phyloP scores from a whole-genome alignment of 179 eudicot species.

The Silene noctiflora region DNA sequence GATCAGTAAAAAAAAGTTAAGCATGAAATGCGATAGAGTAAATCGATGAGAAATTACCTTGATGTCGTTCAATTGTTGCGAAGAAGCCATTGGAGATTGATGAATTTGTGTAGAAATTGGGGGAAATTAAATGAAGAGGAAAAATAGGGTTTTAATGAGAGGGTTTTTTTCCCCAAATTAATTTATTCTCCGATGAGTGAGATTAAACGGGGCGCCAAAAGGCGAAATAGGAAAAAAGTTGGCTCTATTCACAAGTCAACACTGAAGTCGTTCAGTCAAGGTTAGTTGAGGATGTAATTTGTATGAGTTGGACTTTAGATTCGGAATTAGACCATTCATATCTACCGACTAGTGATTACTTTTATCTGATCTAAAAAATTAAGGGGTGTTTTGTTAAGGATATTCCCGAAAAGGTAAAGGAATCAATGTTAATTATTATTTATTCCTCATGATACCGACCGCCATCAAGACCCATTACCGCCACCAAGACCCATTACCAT shows the following conservation, averaged over 20 bases:
- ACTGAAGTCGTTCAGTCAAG: background rate
- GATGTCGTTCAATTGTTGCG: constrained; percentile 52
- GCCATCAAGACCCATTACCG: no score
- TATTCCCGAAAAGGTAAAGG: no score
- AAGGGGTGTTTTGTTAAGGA: no score
- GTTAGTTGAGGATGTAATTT: background rate
- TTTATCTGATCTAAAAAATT: no score
- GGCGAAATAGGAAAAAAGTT: background rate
- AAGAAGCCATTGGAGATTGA: constrained; percentile 48
- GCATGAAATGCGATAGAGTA: background rate
- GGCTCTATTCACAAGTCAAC: background rate
- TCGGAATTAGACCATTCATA: no score
- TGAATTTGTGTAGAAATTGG: background rate
- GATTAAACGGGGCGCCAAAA: background rate
- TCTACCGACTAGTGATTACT: no score
- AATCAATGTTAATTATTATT: no score
- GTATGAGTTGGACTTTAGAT: no score
- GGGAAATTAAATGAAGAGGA: background rate
- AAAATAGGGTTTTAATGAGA: background rate
- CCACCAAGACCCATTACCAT: no score
- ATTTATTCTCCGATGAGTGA: background rate
- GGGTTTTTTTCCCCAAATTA: background rate
- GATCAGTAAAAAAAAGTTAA: background rate
- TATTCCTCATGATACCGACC: no score
- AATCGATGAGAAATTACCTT: constrained; percentile 38